A percentile compares a stretch with the other conserved stretches of the same genome.
These are phyloP conservation scores for Leccinum holopus DNA, from an alignment of 1,284 basidiomycete genomes.

Conservation along the genomic window DNA sequence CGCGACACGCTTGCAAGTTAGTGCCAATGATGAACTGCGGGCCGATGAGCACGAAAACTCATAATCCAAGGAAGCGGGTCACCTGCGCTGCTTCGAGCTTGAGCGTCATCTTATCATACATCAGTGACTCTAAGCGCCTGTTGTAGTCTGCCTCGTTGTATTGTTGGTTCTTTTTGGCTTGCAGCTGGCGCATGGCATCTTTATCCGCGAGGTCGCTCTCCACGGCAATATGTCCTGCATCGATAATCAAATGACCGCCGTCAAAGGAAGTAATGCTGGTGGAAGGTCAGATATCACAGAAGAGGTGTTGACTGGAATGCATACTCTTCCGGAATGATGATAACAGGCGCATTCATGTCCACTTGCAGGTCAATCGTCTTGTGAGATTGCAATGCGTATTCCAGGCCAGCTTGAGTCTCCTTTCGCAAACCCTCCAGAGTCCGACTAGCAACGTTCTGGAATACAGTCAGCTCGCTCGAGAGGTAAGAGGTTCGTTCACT, in stretches of 20 bases:
- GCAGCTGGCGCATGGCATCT: constrained; percentile 75
- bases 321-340: constrained; percentile 94
- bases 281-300: constrained; percentile 16
- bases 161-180: constrained; percentile 82
- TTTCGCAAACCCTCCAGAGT: constrained; percentile 94
- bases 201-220: constrained; percentile 90
- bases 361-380: constrained; percentile 96
- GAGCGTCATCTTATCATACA: constrained; percentile 94
- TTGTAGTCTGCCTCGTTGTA: constrained; percentile 90
- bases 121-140: constrained; percentile 81
- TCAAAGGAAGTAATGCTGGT: constrained; percentile 70
- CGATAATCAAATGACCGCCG: constrained; percentile 89
- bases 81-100: constrained; percentile 91
- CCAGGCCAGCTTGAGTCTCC: constrained; percentile 93
- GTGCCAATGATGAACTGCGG: constrained; percentile 87
- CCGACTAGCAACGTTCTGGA: constrained; percentile 86
- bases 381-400: constrained; percentile 90
- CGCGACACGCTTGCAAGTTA: constrained; percentile 79
- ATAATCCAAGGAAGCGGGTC: constrained; percentile 11
- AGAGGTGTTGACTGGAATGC: constrained; percentile 21
- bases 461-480: constrained; percentile 11
- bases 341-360: constrained; percentile 97
- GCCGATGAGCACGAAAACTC: constrained; percentile 6
- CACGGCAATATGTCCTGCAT: constrained; percentile 96
- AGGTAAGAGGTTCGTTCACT: constrained; percentile 21